A percentile compares a stretch with the other conserved stretches of the same genome.
These are phyloP conservation scores for Singerocomus inundabilis DNA, from an alignment of 1,284 basidiomycete species.

Conservation along the genomic window DNA sequence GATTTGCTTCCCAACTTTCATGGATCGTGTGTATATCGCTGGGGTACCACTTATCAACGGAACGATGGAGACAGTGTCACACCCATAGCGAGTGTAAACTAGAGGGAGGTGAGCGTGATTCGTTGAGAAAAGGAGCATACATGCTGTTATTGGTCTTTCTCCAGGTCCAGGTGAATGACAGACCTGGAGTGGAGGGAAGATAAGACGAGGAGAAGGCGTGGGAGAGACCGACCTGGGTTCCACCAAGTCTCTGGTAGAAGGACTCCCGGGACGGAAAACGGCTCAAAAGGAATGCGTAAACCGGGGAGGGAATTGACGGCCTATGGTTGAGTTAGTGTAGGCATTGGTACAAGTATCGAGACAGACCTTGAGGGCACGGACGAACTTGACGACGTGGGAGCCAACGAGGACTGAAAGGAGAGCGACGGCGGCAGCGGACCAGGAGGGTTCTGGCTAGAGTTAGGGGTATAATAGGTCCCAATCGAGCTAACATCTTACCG, in stretches of 20 bases:
- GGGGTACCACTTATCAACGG: slow-evolving; percentile 42
- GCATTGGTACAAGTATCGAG: background rate
- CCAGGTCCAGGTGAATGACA: slow-evolving; percentile 39
- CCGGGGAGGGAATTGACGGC: slow-evolving; percentile 39
- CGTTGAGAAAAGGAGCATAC: slow-evolving; percentile 1
- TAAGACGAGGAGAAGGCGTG: background rate
- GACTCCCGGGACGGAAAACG: slow-evolving; percentile 37
- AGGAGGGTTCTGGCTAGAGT: background rate
- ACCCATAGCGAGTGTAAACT: slow-evolving; percentile 41
- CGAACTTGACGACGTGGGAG: slow-evolving; percentile 17
- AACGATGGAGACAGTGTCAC: slow-evolving; percentile 46
- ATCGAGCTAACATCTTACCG: background rate
- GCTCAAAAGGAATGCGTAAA: slow-evolving; percentile 40
- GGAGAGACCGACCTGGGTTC: slow-evolving; percentile 37
- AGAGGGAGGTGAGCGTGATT: background rate
- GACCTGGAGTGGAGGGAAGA: slow-evolving; percentile 10
- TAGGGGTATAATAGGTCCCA: background rate
- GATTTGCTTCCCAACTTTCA: slow-evolving; percentile 50
- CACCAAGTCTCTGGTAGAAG: slow-evolving; percentile 43
- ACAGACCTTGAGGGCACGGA: slow-evolving; percentile 16
- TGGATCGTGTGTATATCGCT: slow-evolving; percentile 44
- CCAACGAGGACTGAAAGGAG: slow-evolving; percentile 6
- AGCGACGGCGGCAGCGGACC: background rate
- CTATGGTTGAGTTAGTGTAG: slow-evolving; percentile 19
- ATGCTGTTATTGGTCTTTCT: slow-evolving; percentile 30